A percentile compares a stretch with the other conserved stretches of the same genome.
Conservation (phyloP, 495 filamentous ascomycete species). For the Penicillium riverlandense region DNA sequence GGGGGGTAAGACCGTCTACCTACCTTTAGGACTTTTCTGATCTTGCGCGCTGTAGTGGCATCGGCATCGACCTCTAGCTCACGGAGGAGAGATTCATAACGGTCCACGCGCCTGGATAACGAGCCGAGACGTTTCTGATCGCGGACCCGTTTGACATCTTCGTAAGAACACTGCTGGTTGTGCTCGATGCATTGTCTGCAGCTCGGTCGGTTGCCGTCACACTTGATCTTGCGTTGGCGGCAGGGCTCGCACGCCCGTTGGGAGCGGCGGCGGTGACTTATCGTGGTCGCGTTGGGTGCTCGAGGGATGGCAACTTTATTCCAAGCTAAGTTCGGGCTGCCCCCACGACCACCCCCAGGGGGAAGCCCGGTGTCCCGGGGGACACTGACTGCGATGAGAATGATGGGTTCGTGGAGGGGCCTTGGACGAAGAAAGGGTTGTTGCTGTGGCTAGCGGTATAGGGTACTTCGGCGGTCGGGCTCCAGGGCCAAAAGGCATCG, state of each 20-base stretch:
- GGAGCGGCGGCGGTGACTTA: slow-evolving; percentile 26
- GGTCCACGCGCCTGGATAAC: slow-evolving; percentile 34
- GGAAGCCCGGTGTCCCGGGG: too few species aligned
- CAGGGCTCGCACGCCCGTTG: slow-evolving; percentile 64
- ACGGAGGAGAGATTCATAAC: slow-evolving; percentile 36
- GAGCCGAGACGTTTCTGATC: slow-evolving; percentile 41
- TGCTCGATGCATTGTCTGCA: slow-evolving; percentile 49
- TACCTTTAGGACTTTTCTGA: slow-evolving; percentile 29
- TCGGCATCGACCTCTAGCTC: slow-evolving; percentile 29
- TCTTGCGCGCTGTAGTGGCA: slow-evolving; percentile 17
- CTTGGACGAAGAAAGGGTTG: too few species aligned
- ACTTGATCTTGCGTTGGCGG: slow-evolving; percentile 59
- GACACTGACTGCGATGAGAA: too few species aligned
- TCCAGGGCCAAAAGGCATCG: too few species aligned
- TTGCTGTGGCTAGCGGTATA: too few species aligned
- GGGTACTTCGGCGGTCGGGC: too few species aligned
- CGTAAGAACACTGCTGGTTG: slow-evolving; percentile 42
- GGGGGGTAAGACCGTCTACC: not conserved
- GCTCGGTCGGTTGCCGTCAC: slow-evolving; percentile 44
- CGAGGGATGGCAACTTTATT: slow-evolving; percentile 32
- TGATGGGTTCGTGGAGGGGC: too few species aligned
- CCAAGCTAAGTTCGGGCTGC: too few species aligned
- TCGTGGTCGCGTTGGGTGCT: not conserved
- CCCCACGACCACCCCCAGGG: too few species aligned
- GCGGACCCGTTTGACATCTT: slow-evolving; percentile 52